These are phyloP conservation scores for Oldenlandia corymbosa DNA, from an alignment of 257 asterid species.

Conservation along the genomic window DNA sequence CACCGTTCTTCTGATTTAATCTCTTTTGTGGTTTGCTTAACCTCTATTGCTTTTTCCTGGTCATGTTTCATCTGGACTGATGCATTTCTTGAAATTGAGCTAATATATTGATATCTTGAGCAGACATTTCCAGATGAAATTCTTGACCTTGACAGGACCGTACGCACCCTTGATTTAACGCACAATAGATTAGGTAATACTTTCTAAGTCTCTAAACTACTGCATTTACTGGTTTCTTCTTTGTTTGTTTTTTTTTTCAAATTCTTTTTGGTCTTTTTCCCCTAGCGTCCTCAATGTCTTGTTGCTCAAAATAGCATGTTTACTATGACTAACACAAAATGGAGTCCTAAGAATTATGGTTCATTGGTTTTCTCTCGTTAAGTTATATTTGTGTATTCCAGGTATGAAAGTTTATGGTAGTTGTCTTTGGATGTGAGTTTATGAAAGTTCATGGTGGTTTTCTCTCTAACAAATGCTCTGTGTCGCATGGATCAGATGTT, in stretches of 20 bases:
- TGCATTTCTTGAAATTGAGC: not conserved
- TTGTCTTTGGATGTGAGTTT: not conserved
- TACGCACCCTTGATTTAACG: conserved; percentile 90
- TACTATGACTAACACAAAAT: not conserved
- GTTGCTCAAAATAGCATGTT: not conserved
- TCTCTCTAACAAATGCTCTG: not conserved
- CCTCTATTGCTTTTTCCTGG: not conserved
- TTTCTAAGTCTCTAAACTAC: not conserved
- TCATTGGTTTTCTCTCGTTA: not conserved
- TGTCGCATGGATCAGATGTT: not conserved
- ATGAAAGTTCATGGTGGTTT: not conserved
- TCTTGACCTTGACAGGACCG: conserved; percentile 70
- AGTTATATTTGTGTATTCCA: not conserved
- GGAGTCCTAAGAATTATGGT: not conserved
- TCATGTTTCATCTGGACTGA: not conserved
- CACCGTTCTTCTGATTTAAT: conserved; percentile 7
- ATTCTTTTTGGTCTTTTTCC: no score
- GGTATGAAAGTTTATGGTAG: not conserved
- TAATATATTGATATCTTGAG: conserved; percentile 12
- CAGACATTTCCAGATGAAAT: conserved; percentile 91
- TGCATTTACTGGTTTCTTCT: not conserved
- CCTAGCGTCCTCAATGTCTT: not conserved
- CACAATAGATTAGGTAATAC: conserved; percentile 66
- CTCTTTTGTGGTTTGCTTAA: not conserved
- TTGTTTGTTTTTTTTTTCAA: not conserved